Evolutionary conservation across 2,329 filamentous ascomycete genomes (phyloP).

Genomic region (Talaromyces sp.): DNA sequence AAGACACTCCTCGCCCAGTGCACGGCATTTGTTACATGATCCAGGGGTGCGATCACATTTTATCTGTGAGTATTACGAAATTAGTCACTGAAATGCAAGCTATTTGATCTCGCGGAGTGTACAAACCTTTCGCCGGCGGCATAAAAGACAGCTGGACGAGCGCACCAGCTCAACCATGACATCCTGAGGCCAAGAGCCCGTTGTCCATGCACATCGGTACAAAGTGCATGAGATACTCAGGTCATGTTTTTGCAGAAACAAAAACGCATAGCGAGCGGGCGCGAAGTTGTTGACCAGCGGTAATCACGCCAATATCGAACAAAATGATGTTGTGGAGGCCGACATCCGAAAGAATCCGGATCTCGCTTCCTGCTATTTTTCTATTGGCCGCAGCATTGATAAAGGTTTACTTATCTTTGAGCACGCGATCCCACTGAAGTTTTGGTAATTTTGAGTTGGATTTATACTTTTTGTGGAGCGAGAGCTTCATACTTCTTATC

Average conservation of each 20-base stretch:
- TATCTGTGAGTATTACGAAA: background rate
- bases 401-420: background rate
- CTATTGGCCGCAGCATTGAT: background rate
- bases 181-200: background rate
- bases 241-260: too few relatives aligned
- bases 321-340: constrained; percentile 1
- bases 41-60: constrained; percentile 13
- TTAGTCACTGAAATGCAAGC: background rate
- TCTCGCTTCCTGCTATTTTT: background rate
- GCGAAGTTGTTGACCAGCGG: background rate
- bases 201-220: background rate
- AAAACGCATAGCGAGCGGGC: background rate
- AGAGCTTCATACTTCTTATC: background rate
- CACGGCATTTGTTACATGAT: constrained; percentile 13
- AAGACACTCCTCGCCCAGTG: constrained; percentile 10
- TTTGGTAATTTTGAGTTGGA: background rate
- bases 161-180: constrained; percentile 5
- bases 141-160: constrained; percentile 6
- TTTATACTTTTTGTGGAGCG: background rate
- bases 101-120: too few relatives aligned
- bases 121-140: constrained; percentile 13
- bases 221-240: too few relatives aligned
- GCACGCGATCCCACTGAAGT: background rate
- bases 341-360: background rate
- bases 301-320: background rate